phyloP scores from a whole-genome alignment of 495 filamentous ascomycete genomes.

The Apiosordaria backusii region DNA sequence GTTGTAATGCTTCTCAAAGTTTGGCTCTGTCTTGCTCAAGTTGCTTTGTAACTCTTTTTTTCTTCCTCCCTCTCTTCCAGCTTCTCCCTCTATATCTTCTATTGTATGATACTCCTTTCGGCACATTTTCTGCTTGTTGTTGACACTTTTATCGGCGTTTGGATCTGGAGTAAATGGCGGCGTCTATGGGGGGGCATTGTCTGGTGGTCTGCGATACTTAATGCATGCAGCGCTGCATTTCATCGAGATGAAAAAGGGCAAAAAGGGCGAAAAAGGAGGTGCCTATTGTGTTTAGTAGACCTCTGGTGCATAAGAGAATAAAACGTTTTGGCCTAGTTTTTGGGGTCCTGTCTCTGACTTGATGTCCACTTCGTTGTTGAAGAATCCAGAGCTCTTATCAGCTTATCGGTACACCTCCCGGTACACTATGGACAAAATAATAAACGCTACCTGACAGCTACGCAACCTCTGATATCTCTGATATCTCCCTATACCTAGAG shows the following conservation, averaged over 20 bases:
- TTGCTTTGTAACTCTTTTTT: not conserved
- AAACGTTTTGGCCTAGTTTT: conserved; percentile 3
- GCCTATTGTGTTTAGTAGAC: conserved; percentile 2
- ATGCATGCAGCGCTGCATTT: conserved; percentile 21
- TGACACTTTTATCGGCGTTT: conserved; percentile 30
- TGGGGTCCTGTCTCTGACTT: not conserved
- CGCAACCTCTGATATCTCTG: no score
- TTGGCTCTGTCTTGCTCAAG: not conserved
- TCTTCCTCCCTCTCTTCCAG: conserved; percentile 21
- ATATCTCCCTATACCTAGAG: no score
- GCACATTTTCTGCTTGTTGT: conserved; percentile 26
- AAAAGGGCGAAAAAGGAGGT: conserved; percentile 9
- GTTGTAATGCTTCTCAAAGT: conserved; percentile 9
- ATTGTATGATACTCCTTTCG: conserved; percentile 39
- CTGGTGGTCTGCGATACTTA: conserved; percentile 19
- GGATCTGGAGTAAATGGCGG: conserved; percentile 27
- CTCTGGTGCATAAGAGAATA: conserved; percentile 9
- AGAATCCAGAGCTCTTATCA: not conserved
- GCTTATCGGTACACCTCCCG: no score
- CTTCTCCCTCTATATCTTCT: conserved; percentile 10
- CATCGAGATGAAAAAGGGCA: conserved; percentile 21
- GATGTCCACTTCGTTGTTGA: not conserved
- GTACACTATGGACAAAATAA: no score
- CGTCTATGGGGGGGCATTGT: conserved; percentile 26
- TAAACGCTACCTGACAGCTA: no score